Percentiles rank a stretch among this genome's conserved stretches.
Evolutionary conservation across 1,284 basidiomycete species (phyloP).

Genomic region (Tremellales sp.): DNA sequence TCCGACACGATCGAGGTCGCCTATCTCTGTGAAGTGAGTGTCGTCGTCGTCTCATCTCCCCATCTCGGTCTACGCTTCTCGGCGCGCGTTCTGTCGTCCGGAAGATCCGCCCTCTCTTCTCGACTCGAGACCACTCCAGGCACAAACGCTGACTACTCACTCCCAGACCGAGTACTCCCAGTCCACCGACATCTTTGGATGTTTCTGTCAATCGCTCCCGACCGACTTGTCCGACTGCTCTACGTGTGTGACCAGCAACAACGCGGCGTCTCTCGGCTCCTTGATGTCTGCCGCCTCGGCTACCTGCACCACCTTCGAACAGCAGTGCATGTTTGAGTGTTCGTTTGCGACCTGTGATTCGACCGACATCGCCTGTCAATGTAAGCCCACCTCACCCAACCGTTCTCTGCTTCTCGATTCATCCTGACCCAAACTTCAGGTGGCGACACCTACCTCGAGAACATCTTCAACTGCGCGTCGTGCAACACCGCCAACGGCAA

Average conservation of each 20-base stretch:
- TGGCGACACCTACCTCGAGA: conserved; percentile 34
- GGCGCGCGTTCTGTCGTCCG: neutral
- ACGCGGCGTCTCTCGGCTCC: conserved; percentile 33
- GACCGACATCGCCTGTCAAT: conserved; percentile 42
- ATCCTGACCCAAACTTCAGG: conserved; percentile 15
- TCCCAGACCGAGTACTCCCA: conserved; percentile 24
- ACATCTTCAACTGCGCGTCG: conserved; percentile 48
- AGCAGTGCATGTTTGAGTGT: conserved; percentile 41
- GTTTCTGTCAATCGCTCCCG: conserved; percentile 44
- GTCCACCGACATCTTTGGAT: conserved; percentile 37
- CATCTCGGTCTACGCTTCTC: neutral
- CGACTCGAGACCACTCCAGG: neutral
- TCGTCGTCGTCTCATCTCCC: neutral
- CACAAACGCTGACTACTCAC: neutral
- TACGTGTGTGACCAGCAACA: conserved; percentile 39
- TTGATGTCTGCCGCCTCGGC: conserved; percentile 30
- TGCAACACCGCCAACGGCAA: conserved; percentile 48
- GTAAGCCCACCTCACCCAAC: conserved; percentile 14
- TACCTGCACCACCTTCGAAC: conserved; percentile 22
- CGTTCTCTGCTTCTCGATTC: neutral
- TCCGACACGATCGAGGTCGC: conserved; percentile 34
- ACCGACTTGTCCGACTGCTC: conserved; percentile 37
- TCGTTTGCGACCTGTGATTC: conserved; percentile 38
- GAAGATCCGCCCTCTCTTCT: conserved; percentile 8
- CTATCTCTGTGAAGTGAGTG: conserved; percentile 36